Conservation (phyloP, 2,329 filamentous ascomycete genomes). For the Colletotrichum navitas region DNA sequence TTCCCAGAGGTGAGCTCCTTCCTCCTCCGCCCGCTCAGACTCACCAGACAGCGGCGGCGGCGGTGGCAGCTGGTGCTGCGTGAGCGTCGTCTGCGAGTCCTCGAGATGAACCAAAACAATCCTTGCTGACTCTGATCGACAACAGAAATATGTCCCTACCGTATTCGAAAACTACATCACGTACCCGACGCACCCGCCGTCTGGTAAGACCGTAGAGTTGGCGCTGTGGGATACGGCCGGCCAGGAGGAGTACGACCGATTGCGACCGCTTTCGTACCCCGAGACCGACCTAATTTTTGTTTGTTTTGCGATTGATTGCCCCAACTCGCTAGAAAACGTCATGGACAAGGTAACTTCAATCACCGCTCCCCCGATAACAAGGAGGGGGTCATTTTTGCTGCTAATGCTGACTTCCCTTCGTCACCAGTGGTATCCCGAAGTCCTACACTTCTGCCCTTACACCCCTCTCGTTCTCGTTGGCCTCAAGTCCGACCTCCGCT, state of each 20-base stretch:
- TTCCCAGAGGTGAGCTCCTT: slow-evolving; percentile 85
- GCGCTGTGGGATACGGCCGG: slow-evolving; percentile 98
- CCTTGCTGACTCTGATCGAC: slow-evolving; percentile 29
- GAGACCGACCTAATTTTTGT: slow-evolving; percentile 98
- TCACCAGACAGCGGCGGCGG: no score
- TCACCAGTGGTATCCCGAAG: slow-evolving; percentile 95
- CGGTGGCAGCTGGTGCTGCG: not conserved
- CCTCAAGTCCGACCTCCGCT: slow-evolving; percentile 95
- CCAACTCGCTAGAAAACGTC: slow-evolving; percentile 97
- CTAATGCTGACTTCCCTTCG: slow-evolving; percentile 47
- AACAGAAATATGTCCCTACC: slow-evolving; percentile 98
- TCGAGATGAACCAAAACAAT: slow-evolving; percentile 24
- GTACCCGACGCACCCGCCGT: slow-evolving; percentile 87
- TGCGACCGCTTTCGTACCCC: slow-evolving; percentile 95
- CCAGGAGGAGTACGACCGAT: slow-evolving; percentile 97
- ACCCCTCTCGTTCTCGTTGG: slow-evolving; percentile 96
- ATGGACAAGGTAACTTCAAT: slow-evolving; percentile 87
- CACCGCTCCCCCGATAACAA: slow-evolving; percentile 27
- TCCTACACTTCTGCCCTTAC: slow-evolving; percentile 98
- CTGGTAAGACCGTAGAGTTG: slow-evolving; percentile 94
- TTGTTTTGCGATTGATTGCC: slow-evolving; percentile 99
- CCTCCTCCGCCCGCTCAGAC: not conserved
- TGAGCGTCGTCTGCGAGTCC: not conserved
- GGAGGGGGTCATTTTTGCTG: slow-evolving; percentile 14
- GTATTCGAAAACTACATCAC: slow-evolving; percentile 99